A percentile compares a stretch with the other conserved stretches of the same genome.
phyloP scores from a whole-genome alignment of 1,139 yeast species.

The Debaryomyces psychrophilus region DNA sequence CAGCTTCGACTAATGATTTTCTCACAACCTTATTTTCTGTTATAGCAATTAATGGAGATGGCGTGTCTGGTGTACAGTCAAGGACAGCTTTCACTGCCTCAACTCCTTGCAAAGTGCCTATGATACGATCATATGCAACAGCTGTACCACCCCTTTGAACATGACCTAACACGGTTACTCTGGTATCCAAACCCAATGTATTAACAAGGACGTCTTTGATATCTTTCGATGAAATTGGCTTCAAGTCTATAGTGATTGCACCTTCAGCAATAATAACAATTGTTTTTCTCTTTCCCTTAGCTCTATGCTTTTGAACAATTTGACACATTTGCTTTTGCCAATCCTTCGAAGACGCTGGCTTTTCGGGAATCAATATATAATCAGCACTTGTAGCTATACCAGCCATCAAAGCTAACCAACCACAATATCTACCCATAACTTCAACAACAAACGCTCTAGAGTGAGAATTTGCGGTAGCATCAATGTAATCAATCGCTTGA shows the following conservation, averaged over 20 bases:
- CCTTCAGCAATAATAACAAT: constrained; percentile 86
- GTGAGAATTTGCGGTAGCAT: constrained; percentile 83
- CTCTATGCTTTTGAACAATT: constrained; percentile 67
- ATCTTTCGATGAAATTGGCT: constrained; percentile 65
- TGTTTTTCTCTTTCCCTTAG: constrained; percentile 74
- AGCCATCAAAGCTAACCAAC: constrained; percentile 85
- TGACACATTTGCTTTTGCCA: constrained; percentile 71
- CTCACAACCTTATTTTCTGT: constrained; percentile 72
- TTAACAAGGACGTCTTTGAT: constrained; percentile 73
- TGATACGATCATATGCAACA: constrained; percentile 73
- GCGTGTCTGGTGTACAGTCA: constrained; percentile 68
- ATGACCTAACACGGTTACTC: constrained; percentile 79
- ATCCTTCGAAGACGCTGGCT: constrained; percentile 61
- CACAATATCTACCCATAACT: constrained; percentile 92
- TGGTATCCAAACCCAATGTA: constrained; percentile 68
- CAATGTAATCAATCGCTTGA: constrained; percentile 78
- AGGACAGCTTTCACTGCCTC: constrained; percentile 80
- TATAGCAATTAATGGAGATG: constrained; percentile 77
- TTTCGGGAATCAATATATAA: constrained; percentile 78
- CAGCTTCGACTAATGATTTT: constrained; percentile 74
- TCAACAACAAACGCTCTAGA: constrained; percentile 83
- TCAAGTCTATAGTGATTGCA: constrained; percentile 68
- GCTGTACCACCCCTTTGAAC: constrained; percentile 90
- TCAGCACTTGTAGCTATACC: constrained; percentile 84
- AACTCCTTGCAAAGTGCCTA: constrained; percentile 82